Percentiles rank a stretch among this genome's conserved stretches.
Evolutionary conservation across 2,329 filamentous ascomycete genomes (phyloP).

Genomic region (Talaromyces sp.): DNA sequence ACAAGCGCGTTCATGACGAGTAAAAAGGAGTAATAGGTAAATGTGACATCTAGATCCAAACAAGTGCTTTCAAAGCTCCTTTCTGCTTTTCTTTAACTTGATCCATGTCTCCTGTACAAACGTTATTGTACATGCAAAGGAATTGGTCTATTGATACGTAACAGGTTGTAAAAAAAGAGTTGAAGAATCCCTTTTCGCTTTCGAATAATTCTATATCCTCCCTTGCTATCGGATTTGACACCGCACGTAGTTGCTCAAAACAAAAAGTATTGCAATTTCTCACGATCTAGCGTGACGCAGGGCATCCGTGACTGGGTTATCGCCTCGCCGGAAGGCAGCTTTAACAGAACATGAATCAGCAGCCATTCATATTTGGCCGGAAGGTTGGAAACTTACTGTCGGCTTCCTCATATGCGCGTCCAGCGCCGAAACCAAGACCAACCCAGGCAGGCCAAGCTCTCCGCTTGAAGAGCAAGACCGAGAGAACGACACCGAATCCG

Average conservation of each 20-base stretch:
- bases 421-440: conserved; percentile 89
- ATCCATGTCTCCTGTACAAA: conserved; percentile 9
- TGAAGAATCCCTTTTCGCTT: not conserved
- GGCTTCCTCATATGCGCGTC: conserved; percentile 96
- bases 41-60: conserved; percentile 1
- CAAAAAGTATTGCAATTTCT: conserved; percentile 2
- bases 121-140: conserved; percentile 9
- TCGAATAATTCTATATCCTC: not conserved
- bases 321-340: conserved; percentile 41
- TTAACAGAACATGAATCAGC: conserved; percentile 12
- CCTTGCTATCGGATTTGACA: not conserved
- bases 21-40: not conserved
- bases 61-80: not conserved
- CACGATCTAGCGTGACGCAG: conserved; percentile 29
- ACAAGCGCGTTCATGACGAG: conserved; percentile 1
- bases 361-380: not conserved
- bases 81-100: not conserved
- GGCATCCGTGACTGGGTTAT: conserved; percentile 33
- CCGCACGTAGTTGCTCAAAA: not conserved
- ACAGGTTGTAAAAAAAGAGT: not conserved
- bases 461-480: conserved; percentile 95
- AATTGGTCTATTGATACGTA: not conserved
- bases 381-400: conserved; percentile 52
- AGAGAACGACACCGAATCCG: conserved; percentile 97
- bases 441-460: conserved; percentile 96